phyloP scores from a whole-genome alignment of 2,329 filamentous ascomycete species.

The Trichoderma harzianum region DNA sequence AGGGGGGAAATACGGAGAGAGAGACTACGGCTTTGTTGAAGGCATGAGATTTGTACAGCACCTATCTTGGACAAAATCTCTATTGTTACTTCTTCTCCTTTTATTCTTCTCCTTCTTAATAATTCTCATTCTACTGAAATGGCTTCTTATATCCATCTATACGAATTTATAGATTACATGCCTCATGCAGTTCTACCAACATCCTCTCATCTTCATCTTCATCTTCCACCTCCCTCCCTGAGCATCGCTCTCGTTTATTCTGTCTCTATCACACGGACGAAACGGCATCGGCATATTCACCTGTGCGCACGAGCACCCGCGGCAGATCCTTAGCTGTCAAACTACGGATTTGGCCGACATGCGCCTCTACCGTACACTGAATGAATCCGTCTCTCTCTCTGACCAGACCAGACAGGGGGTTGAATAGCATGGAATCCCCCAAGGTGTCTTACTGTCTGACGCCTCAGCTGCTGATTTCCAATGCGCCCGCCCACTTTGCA shows the following conservation, averaged over 20 bases:
- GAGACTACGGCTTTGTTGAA: not conserved
- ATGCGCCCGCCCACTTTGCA: not conserved
- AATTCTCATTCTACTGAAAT: not conserved
- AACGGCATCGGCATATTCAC: not conserved
- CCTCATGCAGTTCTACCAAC: not conserved
- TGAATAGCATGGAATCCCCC: not conserved
- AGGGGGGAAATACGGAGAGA: not conserved
- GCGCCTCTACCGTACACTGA: not conserved
- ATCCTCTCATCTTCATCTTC: no score
- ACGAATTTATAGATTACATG: not conserved
- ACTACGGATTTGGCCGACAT: conserved; percentile 11
- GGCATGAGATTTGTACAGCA: not conserved
- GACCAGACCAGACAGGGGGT: not conserved
- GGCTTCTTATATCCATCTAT: not conserved
- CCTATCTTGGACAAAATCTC: not conserved
- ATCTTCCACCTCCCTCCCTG: not conserved
- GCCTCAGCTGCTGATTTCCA: not conserved
- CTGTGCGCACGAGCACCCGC: not conserved
- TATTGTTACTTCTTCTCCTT: not conserved
- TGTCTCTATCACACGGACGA: not conserved
- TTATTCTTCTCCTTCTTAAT: not conserved
- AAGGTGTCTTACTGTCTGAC: not conserved
- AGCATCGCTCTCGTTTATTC: not conserved
- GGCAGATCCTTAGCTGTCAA: conserved; percentile 7
- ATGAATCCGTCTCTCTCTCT: not conserved